Evolutionary conservation across 352 stramenopile species (phyloP).

Genomic region (Phytophthora sojae): DNA sequence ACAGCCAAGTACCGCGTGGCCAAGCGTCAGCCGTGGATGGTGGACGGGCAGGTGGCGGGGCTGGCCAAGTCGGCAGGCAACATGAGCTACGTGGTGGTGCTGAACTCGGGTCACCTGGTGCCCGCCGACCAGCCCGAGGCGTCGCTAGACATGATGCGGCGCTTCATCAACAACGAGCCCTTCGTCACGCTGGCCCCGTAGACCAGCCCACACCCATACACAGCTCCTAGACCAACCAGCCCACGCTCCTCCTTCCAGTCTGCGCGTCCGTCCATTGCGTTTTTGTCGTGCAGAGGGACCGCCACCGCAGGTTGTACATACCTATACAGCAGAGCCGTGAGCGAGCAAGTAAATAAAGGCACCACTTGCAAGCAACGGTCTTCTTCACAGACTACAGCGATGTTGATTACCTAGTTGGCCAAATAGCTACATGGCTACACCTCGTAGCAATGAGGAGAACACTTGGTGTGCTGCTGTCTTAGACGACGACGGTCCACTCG

Average conservation of each 20-base stretch:
- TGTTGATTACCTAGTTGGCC: background rate
- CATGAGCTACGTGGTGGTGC: constrained; percentile 86
- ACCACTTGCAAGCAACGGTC: constrained; percentile 1
- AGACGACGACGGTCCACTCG: constrained; percentile 79
- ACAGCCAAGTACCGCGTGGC: constrained; percentile 73
- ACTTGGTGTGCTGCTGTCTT: constrained; percentile 7
- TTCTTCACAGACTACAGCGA: constrained; percentile 1
- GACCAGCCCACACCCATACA: background rate
- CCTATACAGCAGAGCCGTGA: constrained; percentile 2
- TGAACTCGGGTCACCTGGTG: constrained; percentile 83
- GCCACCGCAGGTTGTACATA: constrained; percentile 31
- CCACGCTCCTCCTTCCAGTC: background rate
- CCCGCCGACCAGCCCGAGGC: constrained; percentile 75
- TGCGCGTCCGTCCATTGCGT: constrained; percentile 2
- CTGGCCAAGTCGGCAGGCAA: constrained; percentile 76
- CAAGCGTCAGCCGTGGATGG: constrained; percentile 61
- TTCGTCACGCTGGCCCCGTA: constrained; percentile 38
- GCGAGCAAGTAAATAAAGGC: constrained; percentile 29
- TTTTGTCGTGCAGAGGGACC: constrained; percentile 16
- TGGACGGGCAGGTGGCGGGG: constrained; percentile 67
- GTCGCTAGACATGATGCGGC: constrained; percentile 83
- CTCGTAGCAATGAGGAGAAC: background rate
- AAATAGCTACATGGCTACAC: background rate
- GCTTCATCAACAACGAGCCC: constrained; percentile 67
- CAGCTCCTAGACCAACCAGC: constrained; percentile 21